A percentile compares a stretch with the other conserved stretches of the same genome.
phyloP scores from a whole-genome alignment of 768 basidiomycete species.

The Tephrocybe sp. region DNA sequence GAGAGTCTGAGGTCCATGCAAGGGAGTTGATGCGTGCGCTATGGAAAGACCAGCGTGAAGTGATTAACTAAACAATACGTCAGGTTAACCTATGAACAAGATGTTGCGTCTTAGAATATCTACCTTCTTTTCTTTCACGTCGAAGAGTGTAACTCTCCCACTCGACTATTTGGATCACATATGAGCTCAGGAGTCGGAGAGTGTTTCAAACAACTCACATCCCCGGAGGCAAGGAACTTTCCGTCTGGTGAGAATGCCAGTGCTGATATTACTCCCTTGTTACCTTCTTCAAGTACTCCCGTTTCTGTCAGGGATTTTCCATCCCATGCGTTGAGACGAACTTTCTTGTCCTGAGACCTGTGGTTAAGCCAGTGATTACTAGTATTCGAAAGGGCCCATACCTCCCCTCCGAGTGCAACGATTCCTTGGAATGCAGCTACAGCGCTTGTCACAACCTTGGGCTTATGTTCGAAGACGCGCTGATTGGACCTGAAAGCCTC shows the following conservation, averaged over 20 bases:
- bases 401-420: constrained; percentile 78
- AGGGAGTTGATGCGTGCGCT: constrained; percentile 78
- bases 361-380: background rate
- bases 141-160: constrained; percentile 80
- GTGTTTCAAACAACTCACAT: constrained; percentile 51
- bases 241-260: constrained; percentile 83
- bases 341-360: constrained; percentile 59
- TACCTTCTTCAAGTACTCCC: constrained; percentile 61
- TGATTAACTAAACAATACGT: constrained; percentile 45
- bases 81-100: background rate
- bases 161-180: constrained; percentile 48
- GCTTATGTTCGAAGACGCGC: constrained; percentile 52
- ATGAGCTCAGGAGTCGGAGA: background rate
- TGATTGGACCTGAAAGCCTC: constrained; percentile 74
- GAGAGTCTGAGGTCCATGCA: constrained; percentile 69
- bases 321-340: constrained; percentile 72
- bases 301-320: constrained; percentile 57
- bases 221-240: constrained; percentile 72
- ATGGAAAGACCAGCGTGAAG: constrained; percentile 85
- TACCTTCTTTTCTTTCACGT: constrained; percentile 65
- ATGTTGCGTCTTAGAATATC: background rate
- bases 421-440: constrained; percentile 49
- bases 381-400: constrained; percentile 27
- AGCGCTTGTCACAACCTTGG: constrained; percentile 51
- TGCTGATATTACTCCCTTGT: constrained; percentile 67